Evolutionary conservation across 306 rosid species (phyloP), one percentile per base, ranked within the genome.

Genomic region (Prunus mongolica): DNA sequence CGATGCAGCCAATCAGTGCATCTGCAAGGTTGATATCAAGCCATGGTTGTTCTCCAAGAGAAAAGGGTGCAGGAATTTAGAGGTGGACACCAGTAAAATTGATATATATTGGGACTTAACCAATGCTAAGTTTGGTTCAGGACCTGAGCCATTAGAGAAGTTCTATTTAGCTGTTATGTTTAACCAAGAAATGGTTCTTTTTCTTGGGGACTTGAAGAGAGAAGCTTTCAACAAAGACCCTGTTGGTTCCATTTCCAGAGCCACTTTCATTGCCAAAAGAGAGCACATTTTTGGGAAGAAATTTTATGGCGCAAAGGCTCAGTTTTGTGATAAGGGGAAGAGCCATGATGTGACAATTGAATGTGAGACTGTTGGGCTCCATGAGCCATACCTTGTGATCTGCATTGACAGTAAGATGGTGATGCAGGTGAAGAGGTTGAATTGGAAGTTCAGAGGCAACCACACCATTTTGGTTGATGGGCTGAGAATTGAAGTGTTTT

Each of bases 401-500:
- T 89, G 87, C 22, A 84, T 93, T 52, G 98, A 93, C 46, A 76
- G 92, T 13, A 88, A 89, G 81, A 82, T 73, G 16, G 98, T 86
- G 83, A 87, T 93, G 88, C 82, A 88, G 82, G 91, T 93, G 76
- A 91, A 89, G 91, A 60, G 91, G 72, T 78, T 93, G 65, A 93
- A 84, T 69, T 93, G 97, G 98, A 93, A 93, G 71, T 93, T 93
- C 80, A 72, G 97, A 27, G 98, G 98, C 0, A 91, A 93, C 49
- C 77, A 88, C 71, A 87, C 92, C 20, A 88, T 93, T 83, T 57
- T 87, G 78, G 92, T 93, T 62, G 96, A 91, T 82, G 98, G 96
- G 22, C 51, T 91, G 55, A 91, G 89, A 1, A 89, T 93, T 51
- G 85, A 91, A 83, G 97, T 93, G 67, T 89, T 88, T 16, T 93